Evolutionary conservation across 768 basidiomycete genomes (phyloP), one percentile per base, ranked within the genome.

Genomic region (Tulasnella sp.): DNA sequence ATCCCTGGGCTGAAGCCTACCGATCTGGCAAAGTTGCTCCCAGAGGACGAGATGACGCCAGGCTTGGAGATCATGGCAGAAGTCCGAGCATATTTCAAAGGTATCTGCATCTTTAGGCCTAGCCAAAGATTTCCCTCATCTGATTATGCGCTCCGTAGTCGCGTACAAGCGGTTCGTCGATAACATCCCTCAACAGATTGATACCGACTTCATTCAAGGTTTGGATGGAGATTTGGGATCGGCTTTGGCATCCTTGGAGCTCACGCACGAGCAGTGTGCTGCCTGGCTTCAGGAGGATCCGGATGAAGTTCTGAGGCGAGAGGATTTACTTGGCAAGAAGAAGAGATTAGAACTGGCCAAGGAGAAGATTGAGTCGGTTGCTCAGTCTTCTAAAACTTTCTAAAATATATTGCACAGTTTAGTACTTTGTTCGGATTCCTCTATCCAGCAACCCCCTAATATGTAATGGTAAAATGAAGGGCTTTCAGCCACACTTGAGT

Each of bases 151-250:
- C 21, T 1, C 4, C 12, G 22, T 58, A 84, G 81, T 83, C 1
- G 76, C 80, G 0, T 82, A 79, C 66, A 82, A 82, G 66, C 74
- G 81, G 1, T 77, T 82, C 60, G 72, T 72, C 1, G 83, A 85
- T 65, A 77, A 75, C 50, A 66, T 84, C 3, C 79, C 82, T 3
- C 69, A 78, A 45, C 75, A 78, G 3, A 78, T 84, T 57, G 82
- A 84, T 63, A 65, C 73, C 41, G 75, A 80, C 52, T 76, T 83
- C 22, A 73, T 83, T 2, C 75, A 75, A 2, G 83, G 81, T 0
- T 61, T 80, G 2, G 73, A 76, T 53, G 68, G 72, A 0, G 75
- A 71, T 0, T 65, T 85, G 1, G 70, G 81, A 7, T 68, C 66
- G 12, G 73, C 69, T 0, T 68, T 87, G 2, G 70, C 85, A 46